These are phyloP conservation scores for Floccularia luteovirens DNA, from an alignment of 768 basidiomycete genomes.

Conservation along the genomic window DNA sequence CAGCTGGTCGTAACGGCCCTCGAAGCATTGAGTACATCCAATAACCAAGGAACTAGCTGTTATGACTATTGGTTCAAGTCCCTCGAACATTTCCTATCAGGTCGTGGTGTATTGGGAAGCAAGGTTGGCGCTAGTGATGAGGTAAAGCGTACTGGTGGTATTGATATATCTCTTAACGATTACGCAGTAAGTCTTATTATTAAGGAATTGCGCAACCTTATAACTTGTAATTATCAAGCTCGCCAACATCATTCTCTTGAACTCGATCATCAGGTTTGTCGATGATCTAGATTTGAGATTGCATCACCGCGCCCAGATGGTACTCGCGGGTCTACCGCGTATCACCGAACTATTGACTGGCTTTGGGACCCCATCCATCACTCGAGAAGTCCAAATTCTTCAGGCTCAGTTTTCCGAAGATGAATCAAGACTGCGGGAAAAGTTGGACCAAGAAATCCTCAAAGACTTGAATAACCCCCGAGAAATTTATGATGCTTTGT, in stretches of 20 bases:
- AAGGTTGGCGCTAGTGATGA: slow-evolving; percentile 94
- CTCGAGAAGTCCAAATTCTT: slow-evolving; percentile 58
- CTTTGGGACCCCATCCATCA: slow-evolving; percentile 58
- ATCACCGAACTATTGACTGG: slow-evolving; percentile 64
- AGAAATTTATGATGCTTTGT: slow-evolving; percentile 83
- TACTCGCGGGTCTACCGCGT: slow-evolving; percentile 70
- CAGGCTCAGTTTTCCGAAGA: slow-evolving; percentile 64
- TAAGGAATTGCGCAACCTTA: slow-evolving; percentile 1
- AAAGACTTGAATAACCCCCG: slow-evolving; percentile 72
- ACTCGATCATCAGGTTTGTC: slow-evolving; percentile 51
- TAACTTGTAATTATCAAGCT: slow-evolving; percentile 28
- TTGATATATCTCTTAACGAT: slow-evolving; percentile 68
- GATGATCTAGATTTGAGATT: slow-evolving; percentile 82
- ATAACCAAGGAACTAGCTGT: slow-evolving; percentile 49
- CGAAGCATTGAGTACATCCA: slow-evolving; percentile 62
- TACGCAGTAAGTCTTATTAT: slow-evolving; percentile 60
- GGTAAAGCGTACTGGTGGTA: slow-evolving; percentile 56
- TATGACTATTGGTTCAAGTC: slow-evolving; percentile 91
- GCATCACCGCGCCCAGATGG: slow-evolving; percentile 86
- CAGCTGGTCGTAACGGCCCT: slow-evolving; percentile 69
- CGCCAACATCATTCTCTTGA: slow-evolving; percentile 67
- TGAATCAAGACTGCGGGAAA: slow-evolving; percentile 62
- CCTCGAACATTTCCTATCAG: slow-evolving; percentile 66
- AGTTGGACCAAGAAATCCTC: slow-evolving; percentile 70
- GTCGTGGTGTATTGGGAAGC: slow-evolving; percentile 92